Base-by-base conservation (phyloP, 331 rosid species). In the Acacia pycnantha region DNA sequence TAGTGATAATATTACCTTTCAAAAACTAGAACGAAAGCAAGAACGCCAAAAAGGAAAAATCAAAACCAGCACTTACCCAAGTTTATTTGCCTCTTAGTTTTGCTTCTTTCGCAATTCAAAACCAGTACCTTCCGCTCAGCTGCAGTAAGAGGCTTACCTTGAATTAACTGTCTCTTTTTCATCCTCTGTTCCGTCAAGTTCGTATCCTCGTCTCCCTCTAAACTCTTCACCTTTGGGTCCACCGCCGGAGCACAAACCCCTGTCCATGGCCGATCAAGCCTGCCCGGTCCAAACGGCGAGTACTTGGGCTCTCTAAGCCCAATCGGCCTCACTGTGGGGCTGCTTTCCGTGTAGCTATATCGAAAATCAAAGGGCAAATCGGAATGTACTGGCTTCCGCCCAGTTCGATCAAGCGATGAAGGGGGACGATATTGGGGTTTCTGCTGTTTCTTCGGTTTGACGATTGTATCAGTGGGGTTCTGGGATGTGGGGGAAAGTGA, bases 241-340 rank as follows among this genome's bases (percentile, higher is more conserved):
- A 88, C 88, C 10, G 92, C 99, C 8, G 97, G 97, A 2, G 98
- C 98, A 14, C 97, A 93, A 27, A 95, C 99, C 24, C 99, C 97
- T 27, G 95, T 88, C 99, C 98, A 95, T 1, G 79, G 76, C 12
- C 94, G 89, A 81, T 92, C 92, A 12, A 95, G 56, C 78, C 94
- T 85, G 47, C 87, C 92, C 7, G 98, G 93, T 65, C 99, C 95
- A 58, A 95, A 90, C 0, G 97, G 99, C n/a, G 99, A 95, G 88
- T 90, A 95, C 87, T 93, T 92, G 51, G 97, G 97, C 51, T 90
- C 99, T 53, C 98, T 84, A 2, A 95, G 92, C 54, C 98, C 97
- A 26, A 95, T 89, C 1, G 99, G 94, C 85, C 99, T 79, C 83
- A 84, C 97, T 8, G 61, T 56, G 26, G 78, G 83, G 83, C 93